Percentiles rank a stretch among this genome's conserved stretches.
phyloP scores from a whole-genome alignment of 306 rosid genomes.

The Castanea sativa region DNA sequence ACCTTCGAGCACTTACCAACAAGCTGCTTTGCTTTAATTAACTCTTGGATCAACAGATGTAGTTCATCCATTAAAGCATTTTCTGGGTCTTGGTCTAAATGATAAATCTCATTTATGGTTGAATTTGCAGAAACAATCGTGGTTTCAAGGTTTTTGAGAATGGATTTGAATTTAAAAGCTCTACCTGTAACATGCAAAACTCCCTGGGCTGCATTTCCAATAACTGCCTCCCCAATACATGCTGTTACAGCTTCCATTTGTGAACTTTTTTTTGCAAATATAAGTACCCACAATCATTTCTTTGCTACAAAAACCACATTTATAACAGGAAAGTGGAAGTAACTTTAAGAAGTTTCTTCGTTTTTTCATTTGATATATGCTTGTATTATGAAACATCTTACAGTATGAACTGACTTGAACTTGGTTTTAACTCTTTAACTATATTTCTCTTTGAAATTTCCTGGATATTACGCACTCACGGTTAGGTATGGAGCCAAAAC shows the following conservation, averaged over 20 bases:
- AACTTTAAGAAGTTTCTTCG: too few species aligned
- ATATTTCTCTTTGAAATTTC: too few species aligned
- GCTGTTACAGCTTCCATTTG: too few species aligned
- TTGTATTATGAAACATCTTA: too few species aligned
- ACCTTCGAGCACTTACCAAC: conserved; percentile 27
- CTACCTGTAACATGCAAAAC: neutral
- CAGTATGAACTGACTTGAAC: too few species aligned
- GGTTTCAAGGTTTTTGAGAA: conserved; percentile 7
- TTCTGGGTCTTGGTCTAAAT: neutral
- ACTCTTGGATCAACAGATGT: neutral
- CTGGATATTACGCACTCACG: too few species aligned
- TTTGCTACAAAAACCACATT: too few species aligned
- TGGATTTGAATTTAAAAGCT: neutral
- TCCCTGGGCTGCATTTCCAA: neutral
- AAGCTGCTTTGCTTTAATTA: conserved; percentile 24
- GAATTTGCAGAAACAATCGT: neutral
- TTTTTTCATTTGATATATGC: too few species aligned
- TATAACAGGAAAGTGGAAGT: too few species aligned
- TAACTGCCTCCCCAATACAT: neutral
- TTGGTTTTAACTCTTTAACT: too few species aligned
- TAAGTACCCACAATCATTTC: too few species aligned
- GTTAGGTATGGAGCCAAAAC: accelerated
- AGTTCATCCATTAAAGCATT: neutral
- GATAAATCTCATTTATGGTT: neutral
- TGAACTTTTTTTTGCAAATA: too few species aligned